Percentiles rank a stretch among this genome's conserved stretches.
Evolutionary conservation across 2,329 filamentous ascomycete species (phyloP).

Genomic region (Fusarium haematococcum): DNA sequence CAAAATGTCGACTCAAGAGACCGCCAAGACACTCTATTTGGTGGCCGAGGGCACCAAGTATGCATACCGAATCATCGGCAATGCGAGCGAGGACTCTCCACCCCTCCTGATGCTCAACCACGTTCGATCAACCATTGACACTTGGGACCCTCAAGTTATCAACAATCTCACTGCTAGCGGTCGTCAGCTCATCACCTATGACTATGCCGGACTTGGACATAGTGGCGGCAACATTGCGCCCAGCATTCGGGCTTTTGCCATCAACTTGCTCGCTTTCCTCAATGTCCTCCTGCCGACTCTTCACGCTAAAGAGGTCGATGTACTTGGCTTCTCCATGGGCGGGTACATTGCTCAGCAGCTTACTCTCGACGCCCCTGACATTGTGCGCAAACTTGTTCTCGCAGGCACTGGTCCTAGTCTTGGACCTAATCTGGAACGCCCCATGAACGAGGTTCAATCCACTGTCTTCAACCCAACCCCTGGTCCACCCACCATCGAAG

Average conservation of each 20-base stretch:
- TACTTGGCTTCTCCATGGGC: constrained; percentile 5
- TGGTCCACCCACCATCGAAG: background rate
- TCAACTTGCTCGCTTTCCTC: constrained; percentile 7
- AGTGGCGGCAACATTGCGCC: background rate
- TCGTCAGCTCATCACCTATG: background rate
- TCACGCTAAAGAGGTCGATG: background rate
- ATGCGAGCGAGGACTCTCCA: background rate
- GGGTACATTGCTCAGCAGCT: constrained; percentile 9
- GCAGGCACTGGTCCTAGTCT: background rate
- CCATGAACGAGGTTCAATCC: constrained; percentile 7
- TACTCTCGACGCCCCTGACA: background rate
- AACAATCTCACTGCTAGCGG: background rate
- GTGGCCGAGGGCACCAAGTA: constrained; percentile 2
- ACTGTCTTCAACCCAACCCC: background rate
- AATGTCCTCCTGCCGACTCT: background rate
- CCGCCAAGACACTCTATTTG: background rate
- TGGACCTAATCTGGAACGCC: background rate
- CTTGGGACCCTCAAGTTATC: constrained; percentile 2
- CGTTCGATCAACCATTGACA: constrained; percentile 4
- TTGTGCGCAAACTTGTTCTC: background rate
- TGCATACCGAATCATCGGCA: background rate
- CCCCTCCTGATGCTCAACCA: constrained; percentile 9
- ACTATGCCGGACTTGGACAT: background rate
- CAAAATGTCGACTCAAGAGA: background rate
- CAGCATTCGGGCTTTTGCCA: background rate